phyloP scores from a whole-genome alignment of 768 basidiomycete genomes.

The Trametes cinnabarina region DNA sequence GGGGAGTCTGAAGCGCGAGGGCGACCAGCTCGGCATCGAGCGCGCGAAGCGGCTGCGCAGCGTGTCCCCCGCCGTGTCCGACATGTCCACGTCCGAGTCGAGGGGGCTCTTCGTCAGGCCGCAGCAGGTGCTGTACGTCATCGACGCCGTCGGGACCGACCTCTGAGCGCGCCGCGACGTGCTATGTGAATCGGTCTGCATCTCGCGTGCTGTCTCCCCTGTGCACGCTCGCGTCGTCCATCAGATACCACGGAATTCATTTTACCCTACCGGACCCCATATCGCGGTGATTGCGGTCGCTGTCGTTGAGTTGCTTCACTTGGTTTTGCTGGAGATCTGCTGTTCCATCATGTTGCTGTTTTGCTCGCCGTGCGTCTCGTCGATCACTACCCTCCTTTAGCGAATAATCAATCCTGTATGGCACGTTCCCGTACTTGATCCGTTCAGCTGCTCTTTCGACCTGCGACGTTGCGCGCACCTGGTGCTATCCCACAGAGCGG shows the following conservation, averaged over 20 bases:
- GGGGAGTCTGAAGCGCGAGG: conserved; percentile 49
- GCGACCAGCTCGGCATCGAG: conserved; percentile 51
- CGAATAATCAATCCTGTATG: not conserved
- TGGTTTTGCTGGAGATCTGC: not conserved
- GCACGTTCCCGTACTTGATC: not conserved
- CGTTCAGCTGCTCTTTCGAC: not conserved
- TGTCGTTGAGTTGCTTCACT: not conserved
- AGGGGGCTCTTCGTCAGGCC: conserved; percentile 80
- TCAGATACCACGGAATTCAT: conserved; percentile 7
- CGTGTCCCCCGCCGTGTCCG: conserved; percentile 63
- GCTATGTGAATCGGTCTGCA: too few species aligned
- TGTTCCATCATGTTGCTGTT: not conserved
- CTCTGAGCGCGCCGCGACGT: too few species aligned
- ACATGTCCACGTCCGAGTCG: conserved; percentile 59
- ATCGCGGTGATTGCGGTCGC: too few species aligned
- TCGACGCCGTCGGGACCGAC: conserved; percentile 74
- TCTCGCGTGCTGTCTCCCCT: too few species aligned
- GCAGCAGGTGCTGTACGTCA: conserved; percentile 83
- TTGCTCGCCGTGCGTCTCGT: not conserved
- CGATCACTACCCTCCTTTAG: not conserved
- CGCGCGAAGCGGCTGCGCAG: conserved; percentile 61
- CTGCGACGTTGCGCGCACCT: too few species aligned
- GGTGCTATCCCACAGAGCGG: too few species aligned
- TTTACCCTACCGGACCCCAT: not conserved
- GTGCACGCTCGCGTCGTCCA: conserved; percentile 1